phyloP scores from a whole-genome alignment of 2,329 filamentous ascomycete genomes.

The Ambrosiella cleistominuta region DNA sequence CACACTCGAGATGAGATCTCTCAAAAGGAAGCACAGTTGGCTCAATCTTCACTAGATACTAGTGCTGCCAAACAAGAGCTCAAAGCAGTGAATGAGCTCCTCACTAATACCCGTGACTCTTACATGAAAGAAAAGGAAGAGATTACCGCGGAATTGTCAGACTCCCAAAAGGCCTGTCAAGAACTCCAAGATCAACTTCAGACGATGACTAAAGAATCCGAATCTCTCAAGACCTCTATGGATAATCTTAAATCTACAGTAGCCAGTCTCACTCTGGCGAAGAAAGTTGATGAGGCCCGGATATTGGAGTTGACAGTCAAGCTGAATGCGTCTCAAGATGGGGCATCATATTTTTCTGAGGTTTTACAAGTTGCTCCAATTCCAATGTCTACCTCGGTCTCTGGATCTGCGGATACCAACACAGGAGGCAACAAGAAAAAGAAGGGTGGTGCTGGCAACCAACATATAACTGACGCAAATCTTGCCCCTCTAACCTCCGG shows the following conservation, averaged over 20 bases:
- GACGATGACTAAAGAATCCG: constrained; percentile 24
- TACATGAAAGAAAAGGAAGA: not conserved
- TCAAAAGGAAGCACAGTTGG: not conserved
- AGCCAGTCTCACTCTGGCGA: constrained; percentile 20
- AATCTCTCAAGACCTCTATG: constrained; percentile 8
- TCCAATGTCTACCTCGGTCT: constrained; percentile 16
- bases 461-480: constrained; percentile 17
- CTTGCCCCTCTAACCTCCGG: constrained; percentile 17
- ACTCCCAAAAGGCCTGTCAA: constrained; percentile 14
- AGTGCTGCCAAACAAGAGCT: not conserved
- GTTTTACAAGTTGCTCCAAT: constrained; percentile 15
- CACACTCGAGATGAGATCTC: not conserved
- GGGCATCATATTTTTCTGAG: constrained; percentile 12
- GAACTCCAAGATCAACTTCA: constrained; percentile 26
- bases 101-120: not conserved
- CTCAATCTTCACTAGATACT: not conserved
- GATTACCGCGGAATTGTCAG: not conserved
- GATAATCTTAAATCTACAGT: constrained; percentile 3
- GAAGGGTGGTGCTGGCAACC: constrained; percentile 42
- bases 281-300: constrained; percentile 24
- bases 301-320: constrained; percentile 25
- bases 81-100: not conserved
- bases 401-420: constrained; percentile 15
- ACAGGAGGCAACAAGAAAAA: constrained; percentile 58
- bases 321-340: not conserved